These are phyloP conservation scores for Jaenimonas drosophilae DNA, from an alignment of 208 protist genomes.

Conservation along the genomic window DNA sequence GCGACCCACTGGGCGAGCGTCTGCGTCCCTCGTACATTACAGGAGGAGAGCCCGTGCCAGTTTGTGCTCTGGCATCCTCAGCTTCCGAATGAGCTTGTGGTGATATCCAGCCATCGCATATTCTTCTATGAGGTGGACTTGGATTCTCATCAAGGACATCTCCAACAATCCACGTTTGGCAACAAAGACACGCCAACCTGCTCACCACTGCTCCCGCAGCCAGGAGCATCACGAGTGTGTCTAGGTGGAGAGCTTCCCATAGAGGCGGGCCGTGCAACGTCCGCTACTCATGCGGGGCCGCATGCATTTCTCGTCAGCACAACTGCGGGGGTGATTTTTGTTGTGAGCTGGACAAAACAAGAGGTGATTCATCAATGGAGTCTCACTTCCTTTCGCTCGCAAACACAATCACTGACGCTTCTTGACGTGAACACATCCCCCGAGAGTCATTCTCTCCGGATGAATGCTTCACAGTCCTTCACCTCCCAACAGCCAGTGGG, in stretches of 20 bases:
- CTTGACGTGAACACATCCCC: too few species aligned
- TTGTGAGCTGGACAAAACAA: slow-evolving; percentile 43
- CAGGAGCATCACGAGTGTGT: slow-evolving; percentile 32
- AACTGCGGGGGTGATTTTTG: slow-evolving; percentile 43
- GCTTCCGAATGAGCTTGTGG: slow-evolving; percentile 26
- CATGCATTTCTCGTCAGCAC: slow-evolving; percentile 53
- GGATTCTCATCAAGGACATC: slow-evolving; percentile 2
- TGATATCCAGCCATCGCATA: slow-evolving; percentile 35
- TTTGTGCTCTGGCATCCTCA: slow-evolving; percentile 53
- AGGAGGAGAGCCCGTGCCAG: slow-evolving; percentile 33
- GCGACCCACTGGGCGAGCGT: slow-evolving; percentile 31
- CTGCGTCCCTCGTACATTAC: slow-evolving; percentile 16
- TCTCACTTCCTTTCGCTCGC: slow-evolving; percentile 11
- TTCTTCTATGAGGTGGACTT: slow-evolving; percentile 34
- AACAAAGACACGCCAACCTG: too few species aligned
- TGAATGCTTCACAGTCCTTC: too few species aligned
- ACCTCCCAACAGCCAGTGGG: too few species aligned
- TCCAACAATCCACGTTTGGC: too few species aligned
- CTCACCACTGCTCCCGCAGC: too few species aligned
- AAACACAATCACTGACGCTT: too few species aligned
- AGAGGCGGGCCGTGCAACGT: slow-evolving; percentile 25
- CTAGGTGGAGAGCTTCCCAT: slow-evolving; percentile 22
- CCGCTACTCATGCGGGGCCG: slow-evolving; percentile 21
- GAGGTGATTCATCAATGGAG: slow-evolving; percentile 41
- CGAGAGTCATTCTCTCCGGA: too few species aligned